Conservation (phyloP, 2,329 filamentous ascomycete genomes). For the Thermomyces lanuginosus region DNA sequence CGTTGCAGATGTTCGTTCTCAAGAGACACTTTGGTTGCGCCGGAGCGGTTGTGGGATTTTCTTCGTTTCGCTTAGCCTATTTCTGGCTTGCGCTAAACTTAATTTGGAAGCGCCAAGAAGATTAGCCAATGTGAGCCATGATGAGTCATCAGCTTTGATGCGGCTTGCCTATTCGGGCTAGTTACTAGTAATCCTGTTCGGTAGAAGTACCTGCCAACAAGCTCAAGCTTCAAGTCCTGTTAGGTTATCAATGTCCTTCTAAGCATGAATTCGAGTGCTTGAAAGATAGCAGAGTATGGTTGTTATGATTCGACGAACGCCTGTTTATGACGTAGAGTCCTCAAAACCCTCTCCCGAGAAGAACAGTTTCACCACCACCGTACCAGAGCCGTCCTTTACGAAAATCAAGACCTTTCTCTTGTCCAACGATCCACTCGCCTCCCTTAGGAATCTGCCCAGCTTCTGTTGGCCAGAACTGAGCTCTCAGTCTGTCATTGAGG, state of each 20-base stretch:
- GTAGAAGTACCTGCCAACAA: no score
- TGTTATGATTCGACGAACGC: no score
- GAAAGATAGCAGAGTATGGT: no score
- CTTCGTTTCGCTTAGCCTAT: constrained; percentile 32
- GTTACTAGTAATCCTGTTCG: no score
- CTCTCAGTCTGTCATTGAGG: constrained; percentile 59
- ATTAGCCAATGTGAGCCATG: no score
- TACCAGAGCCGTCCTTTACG: constrained; percentile 72
- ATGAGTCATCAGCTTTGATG: background rate
- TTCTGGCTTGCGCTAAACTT: constrained; percentile 18
- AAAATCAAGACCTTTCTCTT: constrained; percentile 64
- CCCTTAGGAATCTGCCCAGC: constrained; percentile 27
- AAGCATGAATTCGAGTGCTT: no score
- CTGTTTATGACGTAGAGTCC: no score
- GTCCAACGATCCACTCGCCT: constrained; percentile 74
- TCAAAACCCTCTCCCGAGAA: constrained; percentile 35
- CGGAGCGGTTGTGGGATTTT: constrained; percentile 29
- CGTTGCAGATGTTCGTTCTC: constrained; percentile 27
- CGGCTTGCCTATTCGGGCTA: no score
- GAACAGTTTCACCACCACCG: constrained; percentile 58
- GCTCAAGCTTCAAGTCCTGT: no score
- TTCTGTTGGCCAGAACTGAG: constrained; percentile 49
- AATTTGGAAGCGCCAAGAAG: no score
- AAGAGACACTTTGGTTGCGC: constrained; percentile 15
- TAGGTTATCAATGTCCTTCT: no score